Conservation (phyloP, 1,284 basidiomycete species). For the Marasmius tenuissimus region DNA sequence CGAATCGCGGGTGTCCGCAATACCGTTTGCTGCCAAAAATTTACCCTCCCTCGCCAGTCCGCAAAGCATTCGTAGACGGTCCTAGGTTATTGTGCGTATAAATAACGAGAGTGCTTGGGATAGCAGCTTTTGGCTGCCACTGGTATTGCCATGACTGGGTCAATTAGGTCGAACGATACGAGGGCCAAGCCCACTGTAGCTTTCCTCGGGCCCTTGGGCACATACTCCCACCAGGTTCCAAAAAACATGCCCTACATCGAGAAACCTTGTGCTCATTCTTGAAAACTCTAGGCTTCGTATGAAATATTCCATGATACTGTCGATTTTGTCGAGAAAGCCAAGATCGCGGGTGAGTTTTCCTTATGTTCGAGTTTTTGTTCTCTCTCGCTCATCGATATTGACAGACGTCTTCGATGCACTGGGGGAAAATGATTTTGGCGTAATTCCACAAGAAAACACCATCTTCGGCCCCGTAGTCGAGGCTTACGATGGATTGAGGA, state of each 20-base stretch:
- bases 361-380: neutral
- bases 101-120: too few species aligned
- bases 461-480: constrained; percentile 74
- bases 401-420: constrained; percentile 60
- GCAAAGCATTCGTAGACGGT: too few species aligned
- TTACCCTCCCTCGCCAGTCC: too few species aligned
- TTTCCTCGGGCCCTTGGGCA: constrained; percentile 72
- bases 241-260: neutral
- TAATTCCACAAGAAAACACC: constrained; percentile 77
- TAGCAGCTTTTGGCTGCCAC: neutral
- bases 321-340: constrained; percentile 49
- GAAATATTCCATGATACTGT: constrained; percentile 53
- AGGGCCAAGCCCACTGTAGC: constrained; percentile 32
- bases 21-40: too few species aligned
- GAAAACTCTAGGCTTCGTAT: constrained; percentile 51
- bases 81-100: too few species aligned
- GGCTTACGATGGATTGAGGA: constrained; percentile 65
- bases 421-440: constrained; percentile 42
- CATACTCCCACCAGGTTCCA: constrained; percentile 70
- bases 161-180: neutral
- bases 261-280: neutral
- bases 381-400: neutral
- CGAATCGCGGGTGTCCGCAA: too few species aligned
- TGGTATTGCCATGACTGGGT: neutral
- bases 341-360: constrained; percentile 50